Base-by-base conservation (phyloP, 192 early-diverging fungal species). In the Coemansia sp. region DNA sequence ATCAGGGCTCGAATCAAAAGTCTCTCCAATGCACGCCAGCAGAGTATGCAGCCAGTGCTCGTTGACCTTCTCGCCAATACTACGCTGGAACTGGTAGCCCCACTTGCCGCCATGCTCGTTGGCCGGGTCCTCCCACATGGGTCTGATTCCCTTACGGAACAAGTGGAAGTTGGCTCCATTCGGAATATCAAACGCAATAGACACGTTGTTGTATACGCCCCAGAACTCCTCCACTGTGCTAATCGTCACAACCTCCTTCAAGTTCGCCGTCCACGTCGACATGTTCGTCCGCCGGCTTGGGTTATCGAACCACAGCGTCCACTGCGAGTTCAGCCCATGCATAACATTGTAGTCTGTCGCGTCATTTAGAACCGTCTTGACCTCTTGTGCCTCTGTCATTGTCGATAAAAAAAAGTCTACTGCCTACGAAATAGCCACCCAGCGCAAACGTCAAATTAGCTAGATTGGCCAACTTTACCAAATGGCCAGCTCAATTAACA, bases 231-330 rank as follows among this genome's bases (percentile, higher is more conserved):
- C 95, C 13, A 99, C 93, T 3, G 94, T 93, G 63, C 89, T 84
- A 39, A 99, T 86, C 34, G 94, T 95, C 61, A 94, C 89, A n/a
- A 99, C 76, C 48, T 90, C 88, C 74, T 97, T 97, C 43, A 97
- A 75, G 48, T 90, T 90, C 28, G 88, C 85, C 23, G 88, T 86
- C 95, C 95, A 98, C 71, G 84, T 91, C 50, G 83, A 75, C 56
- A 82, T 81, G 41, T 76, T 95, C 20, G 91, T 85, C 73, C 88
- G 88, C 83, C 91, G 92, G 61, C 74, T 85, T 41, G 92, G 92
- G 76, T 90, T 89, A 76, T 96, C 94, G 72, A 90, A 97, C 94
- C 94, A 99, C 66, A 99, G 83, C 31, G 94, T 94, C 97, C 97
- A 99, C 41, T 78, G 76, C 58, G 90, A 81, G 69, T 95, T 88